A percentile compares a stretch with the other conserved stretches of the same genome.
These are phyloP conservation scores for Pestalotiopsis sp. DNA, from an alignment of 2,329 filamentous ascomycete genomes.

Conservation along the genomic window DNA sequence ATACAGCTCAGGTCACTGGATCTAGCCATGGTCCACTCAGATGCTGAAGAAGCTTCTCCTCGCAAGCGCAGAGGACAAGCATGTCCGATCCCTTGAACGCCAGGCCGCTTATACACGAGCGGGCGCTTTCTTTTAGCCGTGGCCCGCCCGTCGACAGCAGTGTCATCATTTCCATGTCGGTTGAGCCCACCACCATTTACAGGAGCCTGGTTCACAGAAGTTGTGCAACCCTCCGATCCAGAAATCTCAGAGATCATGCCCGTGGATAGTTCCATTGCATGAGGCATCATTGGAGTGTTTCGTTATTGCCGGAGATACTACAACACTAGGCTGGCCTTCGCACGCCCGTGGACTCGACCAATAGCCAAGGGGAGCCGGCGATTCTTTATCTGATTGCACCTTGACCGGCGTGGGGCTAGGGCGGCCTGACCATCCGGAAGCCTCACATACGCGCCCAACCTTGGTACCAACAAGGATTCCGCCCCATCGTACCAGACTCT, in stretches of 20 bases:
- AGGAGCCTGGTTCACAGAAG: neutral
- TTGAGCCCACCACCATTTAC: neutral
- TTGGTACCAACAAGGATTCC: constrained; percentile 40
- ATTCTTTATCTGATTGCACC: constrained; percentile 50
- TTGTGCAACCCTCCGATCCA: neutral
- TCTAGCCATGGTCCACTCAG: constrained; percentile 37
- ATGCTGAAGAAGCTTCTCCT: constrained; percentile 23
- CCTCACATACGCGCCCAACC: constrained; percentile 54
- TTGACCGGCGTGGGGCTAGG: constrained; percentile 40
- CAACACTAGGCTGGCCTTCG: constrained; percentile 10
- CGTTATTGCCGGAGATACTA: neutral
- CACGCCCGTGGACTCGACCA: constrained; percentile 33
- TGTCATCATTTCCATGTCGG: neutral
- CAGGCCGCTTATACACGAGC: neutral
- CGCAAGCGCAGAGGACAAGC: constrained; percentile 17
- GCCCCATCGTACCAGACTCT: constrained; percentile 3
- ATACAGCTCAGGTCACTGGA: constrained; percentile 50
- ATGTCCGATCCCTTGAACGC: constrained; percentile 15
- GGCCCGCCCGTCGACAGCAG: neutral
- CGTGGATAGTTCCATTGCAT: neutral
- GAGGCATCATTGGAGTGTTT: neutral
- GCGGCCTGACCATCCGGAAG: constrained; percentile 46
- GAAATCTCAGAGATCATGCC: neutral
- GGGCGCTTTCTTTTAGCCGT: neutral
- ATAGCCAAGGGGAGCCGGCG: constrained; percentile 37